phyloP scores from a whole-genome alignment of 148 eudicot genomes.

The Pouteria glomerata region DNA sequence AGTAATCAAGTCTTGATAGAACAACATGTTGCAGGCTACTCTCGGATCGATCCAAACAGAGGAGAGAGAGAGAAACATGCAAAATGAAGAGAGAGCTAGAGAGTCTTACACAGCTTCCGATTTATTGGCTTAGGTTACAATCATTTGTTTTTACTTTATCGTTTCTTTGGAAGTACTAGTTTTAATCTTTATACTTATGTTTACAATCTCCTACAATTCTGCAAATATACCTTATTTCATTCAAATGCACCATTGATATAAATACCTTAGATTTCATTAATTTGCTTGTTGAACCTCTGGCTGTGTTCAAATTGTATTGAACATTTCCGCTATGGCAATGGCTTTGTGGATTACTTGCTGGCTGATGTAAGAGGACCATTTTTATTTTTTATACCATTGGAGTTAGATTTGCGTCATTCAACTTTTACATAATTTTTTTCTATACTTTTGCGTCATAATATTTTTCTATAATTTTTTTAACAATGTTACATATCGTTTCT shows the following conservation, averaged over 20 bases:
- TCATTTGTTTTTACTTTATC: not conserved
- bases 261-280: not conserved
- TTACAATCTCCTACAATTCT: not conserved
- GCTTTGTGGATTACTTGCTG: not conserved
- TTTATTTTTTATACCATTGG: too few relatives aligned
- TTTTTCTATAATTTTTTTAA: too few relatives aligned
- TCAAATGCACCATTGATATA: not conserved
- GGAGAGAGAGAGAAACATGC: too few relatives aligned
- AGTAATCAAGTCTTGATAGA: too few relatives aligned
- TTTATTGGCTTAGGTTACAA: not conserved
- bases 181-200: not conserved
- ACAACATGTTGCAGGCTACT: too few relatives aligned
- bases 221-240: not conserved
- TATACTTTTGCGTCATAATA: too few relatives aligned
- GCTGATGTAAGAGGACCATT: too few relatives aligned
- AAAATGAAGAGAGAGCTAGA: too few relatives aligned
- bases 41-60: too few relatives aligned
- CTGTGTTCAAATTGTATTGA: not conserved
- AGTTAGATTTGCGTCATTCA: too few relatives aligned
- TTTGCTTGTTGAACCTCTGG: not conserved
- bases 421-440: too few relatives aligned
- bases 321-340: not conserved
- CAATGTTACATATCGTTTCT: too few relatives aligned
- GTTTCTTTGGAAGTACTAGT: not conserved
- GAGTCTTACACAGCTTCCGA: not conserved